Percentiles rank a stretch among this genome's conserved stretches.
These are phyloP conservation scores for Exobasidium rhododendri DNA, from an alignment of 1,284 basidiomycete genomes.

Conservation along the genomic window DNA sequence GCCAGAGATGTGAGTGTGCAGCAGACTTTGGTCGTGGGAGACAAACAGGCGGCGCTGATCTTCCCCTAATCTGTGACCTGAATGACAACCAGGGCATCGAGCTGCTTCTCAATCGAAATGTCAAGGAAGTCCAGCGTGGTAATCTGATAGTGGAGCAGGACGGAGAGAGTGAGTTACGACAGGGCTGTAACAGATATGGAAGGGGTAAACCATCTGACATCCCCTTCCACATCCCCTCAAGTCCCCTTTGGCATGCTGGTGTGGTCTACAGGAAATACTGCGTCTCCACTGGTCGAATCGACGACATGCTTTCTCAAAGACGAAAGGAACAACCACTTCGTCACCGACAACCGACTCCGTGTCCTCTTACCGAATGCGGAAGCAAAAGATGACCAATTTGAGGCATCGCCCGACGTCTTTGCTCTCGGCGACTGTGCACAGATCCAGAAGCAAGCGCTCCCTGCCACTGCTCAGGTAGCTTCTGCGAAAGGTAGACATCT, in stretches of 20 bases:
- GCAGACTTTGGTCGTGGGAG: no score
- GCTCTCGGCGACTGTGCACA: constrained; percentile 71
- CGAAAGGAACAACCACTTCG: constrained; percentile 65
- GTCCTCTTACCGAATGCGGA: constrained; percentile 12
- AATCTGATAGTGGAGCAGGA: constrained; percentile 53
- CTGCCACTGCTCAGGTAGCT: constrained; percentile 56
- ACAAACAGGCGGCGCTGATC: no score
- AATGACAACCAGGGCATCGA: constrained; percentile 12
- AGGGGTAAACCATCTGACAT: not conserved
- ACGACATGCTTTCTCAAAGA: constrained; percentile 65
- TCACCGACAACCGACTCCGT: constrained; percentile 27
- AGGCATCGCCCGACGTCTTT: constrained; percentile 31
- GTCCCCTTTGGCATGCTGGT: constrained; percentile 77
- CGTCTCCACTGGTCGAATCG: constrained; percentile 70
- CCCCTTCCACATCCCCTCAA: constrained; percentile 40
- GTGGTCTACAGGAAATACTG: constrained; percentile 76
- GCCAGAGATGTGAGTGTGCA: constrained; percentile 17
- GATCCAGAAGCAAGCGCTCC: constrained; percentile 57
- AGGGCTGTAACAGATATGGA: not conserved
- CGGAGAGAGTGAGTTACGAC: constrained; percentile 20
- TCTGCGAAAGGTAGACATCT: constrained; percentile 43
- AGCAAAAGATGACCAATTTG: not conserved
- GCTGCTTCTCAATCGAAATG: constrained; percentile 21
- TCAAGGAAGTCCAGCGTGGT: constrained; percentile 25
- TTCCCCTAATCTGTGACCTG: no score